Percentiles rank a stretch among this genome's conserved stretches.
These are phyloP conservation scores for Mycena rebaudengoi DNA, from an alignment of 768 basidiomycete species.

Conservation along the genomic window DNA sequence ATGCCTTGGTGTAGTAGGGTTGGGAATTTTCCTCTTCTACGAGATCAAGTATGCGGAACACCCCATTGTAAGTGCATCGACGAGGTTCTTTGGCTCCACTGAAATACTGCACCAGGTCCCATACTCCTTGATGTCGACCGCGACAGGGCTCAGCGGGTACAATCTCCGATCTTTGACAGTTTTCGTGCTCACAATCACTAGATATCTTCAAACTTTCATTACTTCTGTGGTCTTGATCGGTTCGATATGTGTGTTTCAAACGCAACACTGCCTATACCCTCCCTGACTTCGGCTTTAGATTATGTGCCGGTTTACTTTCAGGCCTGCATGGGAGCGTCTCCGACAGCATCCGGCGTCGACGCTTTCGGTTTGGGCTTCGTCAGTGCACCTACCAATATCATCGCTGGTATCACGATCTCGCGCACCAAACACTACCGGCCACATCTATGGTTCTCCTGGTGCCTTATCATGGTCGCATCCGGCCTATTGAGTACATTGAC, in stretches of 20 bases:
- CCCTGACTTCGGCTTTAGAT: too few relatives aligned
- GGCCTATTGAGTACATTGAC: too few relatives aligned
- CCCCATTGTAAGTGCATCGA: constrained; percentile 22
- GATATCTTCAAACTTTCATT: neutral
- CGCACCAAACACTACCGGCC: too few relatives aligned
- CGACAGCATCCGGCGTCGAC: too few relatives aligned
- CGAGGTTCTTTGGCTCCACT: neutral
- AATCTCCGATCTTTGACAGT: neutral
- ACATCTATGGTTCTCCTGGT: too few relatives aligned
- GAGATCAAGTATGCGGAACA: constrained; percentile 42
- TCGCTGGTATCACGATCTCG: too few relatives aligned
- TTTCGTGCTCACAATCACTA: neutral
- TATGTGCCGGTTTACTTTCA: too few relatives aligned
- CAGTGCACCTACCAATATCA: too few relatives aligned
- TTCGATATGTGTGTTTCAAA: neutral
- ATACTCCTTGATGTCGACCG: constrained; percentile 21
- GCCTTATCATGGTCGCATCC: too few relatives aligned
- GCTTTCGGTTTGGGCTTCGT: too few relatives aligned
- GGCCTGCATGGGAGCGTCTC: too few relatives aligned
- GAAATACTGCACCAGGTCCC: constrained; percentile 12
- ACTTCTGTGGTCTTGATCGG: neutral
- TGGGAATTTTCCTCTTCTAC: constrained; percentile 48
- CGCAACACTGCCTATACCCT: too few relatives aligned
- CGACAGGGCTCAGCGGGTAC: constrained; percentile 24
- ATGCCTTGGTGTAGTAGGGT: constrained; percentile 47